Base-by-base conservation (phyloP, 169 alveolate genomes). In the Babesia ovata region DNA sequence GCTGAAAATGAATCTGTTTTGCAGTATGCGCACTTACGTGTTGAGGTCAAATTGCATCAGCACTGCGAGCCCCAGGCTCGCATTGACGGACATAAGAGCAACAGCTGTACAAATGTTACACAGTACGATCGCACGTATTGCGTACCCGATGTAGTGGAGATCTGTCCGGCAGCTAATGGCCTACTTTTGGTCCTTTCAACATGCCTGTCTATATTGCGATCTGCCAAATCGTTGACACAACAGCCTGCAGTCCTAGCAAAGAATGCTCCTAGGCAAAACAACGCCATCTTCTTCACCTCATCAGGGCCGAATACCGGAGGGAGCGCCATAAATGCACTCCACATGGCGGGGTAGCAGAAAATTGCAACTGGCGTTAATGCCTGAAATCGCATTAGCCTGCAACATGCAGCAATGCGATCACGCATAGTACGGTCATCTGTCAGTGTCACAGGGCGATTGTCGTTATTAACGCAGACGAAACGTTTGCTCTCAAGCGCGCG, bases 171-270 rank as follows among this genome's bases (percentile, higher is more conserved):
- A 19, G 99, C 98, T 44, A 97, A 56, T 14, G 99, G 99, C 44
- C 99, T 90, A 12, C 70, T 72, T 74, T 91, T 92, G n/a, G 99
- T 97, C 53, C 99, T 72, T 48, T 94, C 96, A 2, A 96, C 99
- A 56, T 86, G 75, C 21, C 33, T 67, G 71, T 93, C 97, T 19
- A 88, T 46, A 11, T 86, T 54, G 49, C 78, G 65, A 63, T 93
- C 97, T 45, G 79, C 85, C 21, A 93, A 45, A 66, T 93, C 96
- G 67, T 93, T 93, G 0, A 93, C 81, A 22, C 94, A 86, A 62
- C 97, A 92, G 0, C 93, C 93, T 4, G 86, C 88, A 17, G 79
- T 78, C 65, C 93, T 65, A 45, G 83, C 79, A 57, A 77, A 83
- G 24, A 85, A 63, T 62, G 87, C 73, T 6, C 93, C 93, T 53